phyloP scores from a whole-genome alignment of 2,329 filamentous ascomycete genomes.

The Fusarium siculi region DNA sequence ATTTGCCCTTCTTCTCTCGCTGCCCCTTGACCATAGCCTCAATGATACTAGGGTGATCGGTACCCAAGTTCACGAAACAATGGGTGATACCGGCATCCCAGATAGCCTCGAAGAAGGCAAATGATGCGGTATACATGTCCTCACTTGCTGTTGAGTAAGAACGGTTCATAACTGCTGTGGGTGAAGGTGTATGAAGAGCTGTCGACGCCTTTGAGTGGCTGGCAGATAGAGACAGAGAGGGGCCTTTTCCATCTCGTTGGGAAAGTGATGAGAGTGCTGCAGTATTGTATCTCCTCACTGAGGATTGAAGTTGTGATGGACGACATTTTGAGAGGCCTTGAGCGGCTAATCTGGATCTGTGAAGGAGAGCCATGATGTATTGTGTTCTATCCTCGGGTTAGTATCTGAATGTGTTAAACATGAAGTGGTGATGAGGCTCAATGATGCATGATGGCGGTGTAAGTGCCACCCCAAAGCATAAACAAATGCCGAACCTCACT shows the following conservation, averaged over 20 bases:
- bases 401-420: not conserved
- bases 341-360: conserved; percentile 39
- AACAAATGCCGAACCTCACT: not conserved
- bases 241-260: conserved; percentile 3
- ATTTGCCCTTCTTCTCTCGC: conserved; percentile 70
- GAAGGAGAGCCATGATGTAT: conserved; percentile 41
- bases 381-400: conserved; percentile 22
- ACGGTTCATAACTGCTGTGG: conserved; percentile 23
- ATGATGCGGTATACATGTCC: conserved; percentile 76
- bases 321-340: conserved; percentile 38
- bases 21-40: conserved; percentile 84
- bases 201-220: conserved; percentile 14
- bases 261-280: conserved; percentile 19
- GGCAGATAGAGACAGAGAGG: conserved; percentile 1
- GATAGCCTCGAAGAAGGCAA: conserved; percentile 84
- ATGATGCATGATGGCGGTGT: not conserved
- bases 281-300: conserved; percentile 36
- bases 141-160: conserved; percentile 42
- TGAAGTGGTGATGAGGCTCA: not conserved
- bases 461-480: not conserved
- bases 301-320: conserved; percentile 13
- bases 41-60: conserved; percentile 79
- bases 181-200: conserved; percentile 18
- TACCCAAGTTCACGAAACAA: conserved; percentile 74
- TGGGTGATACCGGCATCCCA: conserved; percentile 74